phyloP scores from a whole-genome alignment of 495 filamentous ascomycete genomes.

The Extremus antarcticus region DNA sequence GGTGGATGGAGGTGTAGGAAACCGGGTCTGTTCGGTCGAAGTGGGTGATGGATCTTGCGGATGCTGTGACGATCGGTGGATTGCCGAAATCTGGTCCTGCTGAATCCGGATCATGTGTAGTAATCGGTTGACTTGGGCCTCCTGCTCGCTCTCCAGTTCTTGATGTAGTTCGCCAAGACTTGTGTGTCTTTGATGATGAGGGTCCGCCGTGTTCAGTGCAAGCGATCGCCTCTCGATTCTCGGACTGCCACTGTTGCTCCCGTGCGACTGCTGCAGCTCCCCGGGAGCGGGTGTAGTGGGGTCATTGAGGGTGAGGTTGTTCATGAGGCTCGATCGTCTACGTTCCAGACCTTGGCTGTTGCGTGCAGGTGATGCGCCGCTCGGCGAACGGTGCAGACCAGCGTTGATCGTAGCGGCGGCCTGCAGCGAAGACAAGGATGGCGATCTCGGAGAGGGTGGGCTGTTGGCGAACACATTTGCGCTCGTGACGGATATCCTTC shows the following conservation, averaged over 20 bases:
- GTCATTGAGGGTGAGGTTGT: conserved; percentile 66
- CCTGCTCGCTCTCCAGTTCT: conserved; percentile 88
- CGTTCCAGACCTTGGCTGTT: conserved; percentile 22
- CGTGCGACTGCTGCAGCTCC: conserved; percentile 37
- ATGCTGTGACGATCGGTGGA: conserved; percentile 27
- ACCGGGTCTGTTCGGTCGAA: conserved; percentile 38
- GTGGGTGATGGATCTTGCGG: conserved; percentile 8
- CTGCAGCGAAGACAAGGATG: conserved; percentile 54
- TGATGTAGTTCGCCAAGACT: conserved; percentile 93
- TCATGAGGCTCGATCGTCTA: conserved; percentile 56
- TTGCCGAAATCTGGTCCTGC: conserved; percentile 60
- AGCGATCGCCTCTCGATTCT: conserved; percentile 7
- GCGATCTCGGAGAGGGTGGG: conserved; percentile 37
- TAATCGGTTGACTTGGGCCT: conserved; percentile 90
- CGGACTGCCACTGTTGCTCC: conserved; percentile 37
- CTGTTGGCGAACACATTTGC: neutral
- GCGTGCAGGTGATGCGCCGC: conserved; percentile 38
- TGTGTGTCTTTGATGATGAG: conserved; percentile 48
- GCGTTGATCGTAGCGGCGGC: conserved; percentile 56
- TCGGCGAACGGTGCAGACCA: conserved; percentile 53
- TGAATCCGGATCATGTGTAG: conserved; percentile 81
- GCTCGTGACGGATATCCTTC: conserved; percentile 25
- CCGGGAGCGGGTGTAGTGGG: conserved; percentile 48
- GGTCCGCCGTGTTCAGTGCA: conserved; percentile 19
- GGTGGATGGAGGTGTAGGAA: conserved; percentile 36